Evolutionary conservation across 78 protist species (phyloP), one percentile per base, ranked within the genome.

Genomic region (Dictyostelium intermedium): DNA sequence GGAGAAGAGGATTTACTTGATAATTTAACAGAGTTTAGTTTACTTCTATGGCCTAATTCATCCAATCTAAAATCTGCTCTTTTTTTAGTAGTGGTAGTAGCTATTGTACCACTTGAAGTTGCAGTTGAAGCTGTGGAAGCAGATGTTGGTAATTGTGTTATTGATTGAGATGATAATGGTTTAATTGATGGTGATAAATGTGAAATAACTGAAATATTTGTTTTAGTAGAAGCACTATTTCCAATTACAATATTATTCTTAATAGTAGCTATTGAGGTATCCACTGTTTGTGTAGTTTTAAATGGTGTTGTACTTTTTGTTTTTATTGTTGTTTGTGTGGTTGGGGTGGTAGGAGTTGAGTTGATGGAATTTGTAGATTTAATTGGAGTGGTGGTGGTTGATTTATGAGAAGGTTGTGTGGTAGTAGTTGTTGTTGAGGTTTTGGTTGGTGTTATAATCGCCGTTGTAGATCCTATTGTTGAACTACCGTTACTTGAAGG

Each of bases 21-120:
- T 76, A 39, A n/a, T 41, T 76, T 76, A 39, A 76, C 39, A 23
- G 82, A 76, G 2, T 76, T 76, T 76, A 76, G 39, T 76, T 76
- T 76, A 39, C 82, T 76, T 39, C 82, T 76, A 39, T 34, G 27
- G 4, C 23, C 11, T 2, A 76, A 37, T n/a, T 76, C 82, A 23
- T 76, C 82, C 20, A 23, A 34, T 39, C 23, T 76, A 23, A 76
- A 39, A 76, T 41, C 53, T 4, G 20, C 7, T 41, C 53, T 76
- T 30, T 76, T 76, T 76, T 30, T 73, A 73, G 80, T 34, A 5
- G 47, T 76, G 37, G 11, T 73, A 73, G 80, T 34, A 5, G 47
- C 16, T 0, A 32, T 34, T 73, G 80, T 76, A 20, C 16, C 5
- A 8, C 9, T 76, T 9, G 60, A 13, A 3, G 60, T 16, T 30